A percentile compares a stretch with the other conserved stretches of the same genome.
Evolutionary conservation across 352 stramenopile species (phyloP).

Genomic region (Phytopythium sindhum): DNA sequence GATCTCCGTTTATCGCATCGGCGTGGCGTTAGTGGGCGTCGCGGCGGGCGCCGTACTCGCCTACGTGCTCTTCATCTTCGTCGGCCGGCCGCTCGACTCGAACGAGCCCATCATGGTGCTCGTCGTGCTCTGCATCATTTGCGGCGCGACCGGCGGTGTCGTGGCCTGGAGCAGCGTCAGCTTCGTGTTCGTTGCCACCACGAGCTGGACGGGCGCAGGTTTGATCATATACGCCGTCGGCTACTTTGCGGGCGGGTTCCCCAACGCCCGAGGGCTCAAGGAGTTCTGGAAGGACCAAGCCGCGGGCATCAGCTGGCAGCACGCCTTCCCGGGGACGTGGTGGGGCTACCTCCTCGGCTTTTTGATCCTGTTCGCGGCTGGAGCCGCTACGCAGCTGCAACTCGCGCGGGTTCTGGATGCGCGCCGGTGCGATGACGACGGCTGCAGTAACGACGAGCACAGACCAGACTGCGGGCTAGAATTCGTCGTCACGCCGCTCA

Average conservation of each 20-base stretch:
- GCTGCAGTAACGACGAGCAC: neutral
- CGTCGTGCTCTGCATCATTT: slow-evolving; percentile 3
- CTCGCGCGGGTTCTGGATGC: neutral
- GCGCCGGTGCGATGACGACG: neutral
- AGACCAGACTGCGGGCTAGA: slow-evolving; percentile 1
- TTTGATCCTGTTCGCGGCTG: neutral
- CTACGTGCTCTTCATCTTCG: slow-evolving; percentile 9
- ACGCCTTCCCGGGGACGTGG: slow-evolving; percentile 1
- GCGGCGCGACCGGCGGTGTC: neutral
- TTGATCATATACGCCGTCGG: slow-evolving; percentile 1
- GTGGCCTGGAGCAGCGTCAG: neutral
- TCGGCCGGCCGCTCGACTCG: neutral
- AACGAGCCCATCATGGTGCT: slow-evolving; percentile 7
- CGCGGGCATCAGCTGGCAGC: neutral
- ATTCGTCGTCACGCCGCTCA: slow-evolving; percentile 1
- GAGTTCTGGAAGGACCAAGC: slow-evolving; percentile 2
- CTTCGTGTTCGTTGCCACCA: slow-evolving; percentile 3
- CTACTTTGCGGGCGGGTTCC: slow-evolving; percentile 6
- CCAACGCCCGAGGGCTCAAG: slow-evolving; percentile 1
- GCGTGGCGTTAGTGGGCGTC: neutral
- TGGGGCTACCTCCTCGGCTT: slow-evolving; percentile 3
- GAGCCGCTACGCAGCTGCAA: neutral
- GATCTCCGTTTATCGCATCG: neutral
- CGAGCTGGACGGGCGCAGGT: slow-evolving; percentile 5
- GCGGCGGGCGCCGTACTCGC: slow-evolving; percentile 1